phyloP scores from a whole-genome alignment of 257 asterid species.

The Ilex asprella region DNA sequence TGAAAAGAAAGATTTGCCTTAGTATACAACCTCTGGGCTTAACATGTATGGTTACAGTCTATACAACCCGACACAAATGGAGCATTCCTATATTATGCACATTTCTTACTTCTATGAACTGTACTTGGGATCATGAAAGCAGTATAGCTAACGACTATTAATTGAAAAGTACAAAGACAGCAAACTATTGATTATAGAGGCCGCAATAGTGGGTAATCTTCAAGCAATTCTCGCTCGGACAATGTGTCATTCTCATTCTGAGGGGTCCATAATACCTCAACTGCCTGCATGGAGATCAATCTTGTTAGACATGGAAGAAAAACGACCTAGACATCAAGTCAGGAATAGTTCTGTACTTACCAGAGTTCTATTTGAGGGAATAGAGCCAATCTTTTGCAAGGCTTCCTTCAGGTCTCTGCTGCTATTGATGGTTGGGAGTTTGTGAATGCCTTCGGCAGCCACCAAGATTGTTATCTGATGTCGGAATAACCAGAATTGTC shows the following conservation, averaged over 20 bases:
- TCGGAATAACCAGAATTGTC: neutral
- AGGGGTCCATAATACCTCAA: conserved; percentile 96
- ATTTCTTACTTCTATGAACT: neutral
- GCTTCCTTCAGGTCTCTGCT: conserved; percentile 80
- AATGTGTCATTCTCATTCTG: conserved; percentile 75
- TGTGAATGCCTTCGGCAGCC: conserved; percentile 80
- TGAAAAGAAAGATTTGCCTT: too few relatives aligned
- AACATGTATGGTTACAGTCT: too few relatives aligned
- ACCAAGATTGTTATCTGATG: conserved; percentile 79
- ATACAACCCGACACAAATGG: neutral
- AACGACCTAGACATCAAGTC: neutral
- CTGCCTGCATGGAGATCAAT: conserved; percentile 47
- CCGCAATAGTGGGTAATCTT: conserved; percentile 76
- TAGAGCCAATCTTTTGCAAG: conserved; percentile 76
- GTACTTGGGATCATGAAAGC: neutral
- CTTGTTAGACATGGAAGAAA: neutral
- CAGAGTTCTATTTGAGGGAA: conserved; percentile 74
- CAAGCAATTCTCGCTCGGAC: conserved; percentile 80
- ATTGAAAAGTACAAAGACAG: neutral
- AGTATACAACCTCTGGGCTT: neutral
- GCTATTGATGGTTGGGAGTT: conserved; percentile 65
- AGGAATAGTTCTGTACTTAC: conserved; percentile 24
- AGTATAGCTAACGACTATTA: neutral
- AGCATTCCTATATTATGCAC: neutral
- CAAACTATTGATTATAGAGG: conserved; percentile 45